A percentile compares a stretch with the other conserved stretches of the same genome.
Conservation (phyloP, 257 asterid species). For the Plantago elongata region DNA sequence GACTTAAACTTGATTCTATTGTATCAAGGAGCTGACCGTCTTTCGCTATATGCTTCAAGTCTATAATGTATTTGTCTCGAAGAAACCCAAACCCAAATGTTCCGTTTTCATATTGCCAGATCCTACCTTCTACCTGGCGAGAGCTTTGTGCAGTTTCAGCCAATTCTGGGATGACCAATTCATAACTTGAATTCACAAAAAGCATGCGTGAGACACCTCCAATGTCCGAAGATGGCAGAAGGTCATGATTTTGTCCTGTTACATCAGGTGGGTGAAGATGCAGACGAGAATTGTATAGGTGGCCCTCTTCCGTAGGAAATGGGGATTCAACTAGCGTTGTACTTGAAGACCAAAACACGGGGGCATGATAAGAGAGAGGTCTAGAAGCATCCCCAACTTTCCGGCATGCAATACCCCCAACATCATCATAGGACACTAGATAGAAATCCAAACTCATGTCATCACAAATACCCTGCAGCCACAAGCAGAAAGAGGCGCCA, state of each 20-base stretch:
- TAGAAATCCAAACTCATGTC: conserved; percentile 74
- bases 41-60: conserved; percentile 57
- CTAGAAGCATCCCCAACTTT: conserved; percentile 57
- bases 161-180: conserved; percentile 65
- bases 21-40: conserved; percentile 52
- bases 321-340: conserved; percentile 51
- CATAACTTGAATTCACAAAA: conserved; percentile 64
- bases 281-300: conserved; percentile 45
- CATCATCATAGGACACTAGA: conserved; percentile 68
- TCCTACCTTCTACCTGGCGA: conserved; percentile 64
- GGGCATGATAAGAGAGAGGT: conserved; percentile 42
- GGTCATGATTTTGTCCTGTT: conserved; percentile 27
- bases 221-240: conserved; percentile 24
- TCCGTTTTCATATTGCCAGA: conserved; percentile 72
- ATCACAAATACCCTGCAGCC: conserved; percentile 67
- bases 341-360: conserved; percentile 74
- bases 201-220: conserved; percentile 52
- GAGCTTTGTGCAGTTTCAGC: conserved; percentile 41
- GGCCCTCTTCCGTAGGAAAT: conserved; percentile 56
- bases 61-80: conserved; percentile 48
- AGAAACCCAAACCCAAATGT: conserved; percentile 82
- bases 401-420: conserved; percentile 86
- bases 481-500: conserved; percentile 15
- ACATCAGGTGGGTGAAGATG: conserved; percentile 56
- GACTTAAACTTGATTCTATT: conserved; percentile 27